Percentiles rank a stretch among this genome's conserved stretches.
These are phyloP conservation scores for Cadophora gregata DNA, from an alignment of 2,329 filamentous ascomycete species.

Conservation along the genomic window DNA sequence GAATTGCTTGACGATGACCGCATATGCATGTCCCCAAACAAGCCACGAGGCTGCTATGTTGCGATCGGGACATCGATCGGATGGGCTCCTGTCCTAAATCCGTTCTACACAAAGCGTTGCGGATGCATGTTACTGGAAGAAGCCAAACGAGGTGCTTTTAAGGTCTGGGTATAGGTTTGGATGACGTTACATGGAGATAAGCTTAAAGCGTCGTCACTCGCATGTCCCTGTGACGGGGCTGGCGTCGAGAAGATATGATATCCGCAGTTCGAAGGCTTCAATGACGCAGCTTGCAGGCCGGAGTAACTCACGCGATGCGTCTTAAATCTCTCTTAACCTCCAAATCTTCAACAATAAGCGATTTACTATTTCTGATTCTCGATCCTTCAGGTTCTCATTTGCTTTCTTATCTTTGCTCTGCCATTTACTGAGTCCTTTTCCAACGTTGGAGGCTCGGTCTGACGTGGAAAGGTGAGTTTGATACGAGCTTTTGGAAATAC, in stretches of 20 bases:
- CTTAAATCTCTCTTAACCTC: background rate
- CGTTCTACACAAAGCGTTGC: background rate
- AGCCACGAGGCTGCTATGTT: constrained; percentile 6
- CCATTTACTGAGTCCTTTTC: too few species aligned
- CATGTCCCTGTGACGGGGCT: background rate
- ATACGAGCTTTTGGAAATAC: too few species aligned
- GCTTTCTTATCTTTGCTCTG: background rate
- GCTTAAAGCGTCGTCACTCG: constrained; percentile 12
- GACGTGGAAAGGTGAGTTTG: too few species aligned
- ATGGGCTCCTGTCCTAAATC: background rate
- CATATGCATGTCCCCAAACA: background rate
- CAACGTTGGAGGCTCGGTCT: too few species aligned
- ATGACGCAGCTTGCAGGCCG: background rate
- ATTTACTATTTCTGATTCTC: background rate
- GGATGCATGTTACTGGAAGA: background rate
- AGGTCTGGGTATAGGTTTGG: background rate
- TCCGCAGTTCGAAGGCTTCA: background rate
- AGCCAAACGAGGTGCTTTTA: background rate
- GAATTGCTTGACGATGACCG: background rate
- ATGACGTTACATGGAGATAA: constrained; percentile 2
- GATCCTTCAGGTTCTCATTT: background rate
- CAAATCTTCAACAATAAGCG: background rate
- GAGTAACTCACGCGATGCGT: background rate
- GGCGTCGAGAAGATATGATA: background rate
- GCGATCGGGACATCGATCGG: background rate